These are phyloP conservation scores for Clarireedia monteithiana DNA, from an alignment of 2,329 filamentous ascomycete genomes.

Conservation along the genomic window DNA sequence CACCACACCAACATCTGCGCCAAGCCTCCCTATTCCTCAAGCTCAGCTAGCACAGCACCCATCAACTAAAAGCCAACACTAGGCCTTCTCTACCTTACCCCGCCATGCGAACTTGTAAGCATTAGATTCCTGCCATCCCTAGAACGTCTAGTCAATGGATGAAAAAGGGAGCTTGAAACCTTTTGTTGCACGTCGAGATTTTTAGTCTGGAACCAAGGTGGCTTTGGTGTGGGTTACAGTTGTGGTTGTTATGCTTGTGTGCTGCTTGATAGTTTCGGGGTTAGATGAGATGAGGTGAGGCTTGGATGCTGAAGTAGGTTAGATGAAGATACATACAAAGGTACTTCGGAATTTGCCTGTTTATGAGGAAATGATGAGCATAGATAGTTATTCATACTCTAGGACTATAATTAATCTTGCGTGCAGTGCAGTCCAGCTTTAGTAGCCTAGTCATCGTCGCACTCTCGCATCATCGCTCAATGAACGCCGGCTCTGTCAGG, in stretches of 20 bases:
- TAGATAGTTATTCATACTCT: no score
- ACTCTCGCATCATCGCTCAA: no score
- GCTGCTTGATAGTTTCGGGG: no score
- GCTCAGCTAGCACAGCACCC: not conserved
- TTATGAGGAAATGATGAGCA: no score
- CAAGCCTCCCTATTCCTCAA: not conserved
- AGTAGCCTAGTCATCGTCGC: no score
- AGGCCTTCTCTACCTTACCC: not conserved
- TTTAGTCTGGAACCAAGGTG: slow-evolving; percentile 1
- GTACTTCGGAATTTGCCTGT: no score
- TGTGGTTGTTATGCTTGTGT: not conserved
- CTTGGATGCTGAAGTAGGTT: not conserved
- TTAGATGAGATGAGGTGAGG: not conserved
- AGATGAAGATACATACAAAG: no score
- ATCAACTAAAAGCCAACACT: not conserved
- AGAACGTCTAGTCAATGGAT: not conserved
- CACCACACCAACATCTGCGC: not conserved
- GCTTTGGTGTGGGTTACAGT: not conserved
- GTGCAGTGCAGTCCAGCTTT: no score
- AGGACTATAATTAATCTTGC: no score
- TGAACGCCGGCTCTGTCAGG: no score
- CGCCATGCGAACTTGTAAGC: not conserved
- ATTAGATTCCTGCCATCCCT: not conserved
- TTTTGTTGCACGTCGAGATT: slow-evolving; percentile 6
- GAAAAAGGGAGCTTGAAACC: not conserved